Conservation (phyloP, 176 grass and related monocot species). For the Oryza rufipogon region DNA sequence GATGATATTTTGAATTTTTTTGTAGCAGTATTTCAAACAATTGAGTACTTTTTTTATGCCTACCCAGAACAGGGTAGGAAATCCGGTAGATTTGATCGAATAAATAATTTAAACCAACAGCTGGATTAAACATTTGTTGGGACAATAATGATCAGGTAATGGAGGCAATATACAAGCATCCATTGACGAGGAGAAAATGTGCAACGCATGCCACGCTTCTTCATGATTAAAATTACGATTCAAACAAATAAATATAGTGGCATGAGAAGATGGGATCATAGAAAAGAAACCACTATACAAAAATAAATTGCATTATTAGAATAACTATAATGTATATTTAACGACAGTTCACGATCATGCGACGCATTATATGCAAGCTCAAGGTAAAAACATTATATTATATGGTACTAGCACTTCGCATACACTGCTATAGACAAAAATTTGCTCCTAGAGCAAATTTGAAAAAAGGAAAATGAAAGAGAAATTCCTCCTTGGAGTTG, state of each 20-base stretch:
- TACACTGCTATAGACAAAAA: constrained; percentile 1
- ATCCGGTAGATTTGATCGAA: too few relatives aligned
- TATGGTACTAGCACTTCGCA: background rate
- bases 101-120: too few relatives aligned
- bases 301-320: background rate
- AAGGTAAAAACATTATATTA: background rate
- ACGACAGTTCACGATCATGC: constrained; percentile 35
- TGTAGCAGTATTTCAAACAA: too few relatives aligned
- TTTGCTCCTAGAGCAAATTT: constrained; percentile 39
- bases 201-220: constrained; percentile 14
- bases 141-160: too few relatives aligned
- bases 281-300: background rate
- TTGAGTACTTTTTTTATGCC: too few relatives aligned
- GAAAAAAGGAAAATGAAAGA: background rate
- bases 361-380: background rate
- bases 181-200: constrained; percentile 14
- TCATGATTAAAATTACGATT: constrained; percentile 12
- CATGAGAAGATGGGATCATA: constrained; percentile 10
- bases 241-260: background rate
- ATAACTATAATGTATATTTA: background rate
- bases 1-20: too few relatives aligned
- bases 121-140: too few relatives aligned
- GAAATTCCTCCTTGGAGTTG: constrained; percentile 1
- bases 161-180: background rate
- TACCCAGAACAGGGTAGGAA: too few relatives aligned